A percentile compares a stretch with the other conserved stretches of the same genome.
phyloP scores from a whole-genome alignment of 129 eudicot species.

The Flaveria linearis region DNA sequence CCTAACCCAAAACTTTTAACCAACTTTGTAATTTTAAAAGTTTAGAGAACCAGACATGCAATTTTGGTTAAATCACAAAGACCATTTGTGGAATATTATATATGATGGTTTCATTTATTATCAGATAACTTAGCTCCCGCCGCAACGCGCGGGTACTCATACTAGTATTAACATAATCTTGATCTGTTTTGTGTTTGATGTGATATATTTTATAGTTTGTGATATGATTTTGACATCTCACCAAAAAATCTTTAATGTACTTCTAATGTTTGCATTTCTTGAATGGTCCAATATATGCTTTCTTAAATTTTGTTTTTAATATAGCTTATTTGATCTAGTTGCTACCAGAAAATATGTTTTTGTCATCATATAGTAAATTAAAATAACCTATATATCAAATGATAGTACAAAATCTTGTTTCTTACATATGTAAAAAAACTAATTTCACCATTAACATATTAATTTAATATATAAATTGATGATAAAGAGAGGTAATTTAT shows the following conservation, averaged over 20 bases:
- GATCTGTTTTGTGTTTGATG: slow-evolving; percentile 9
- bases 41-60: too few species aligned
- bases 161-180: background rate
- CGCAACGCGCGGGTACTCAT: too few species aligned
- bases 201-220: slow-evolving; percentile 16
- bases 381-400: background rate
- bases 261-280: slow-evolving; percentile 18
- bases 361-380: background rate
- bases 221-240: slow-evolving; percentile 34
- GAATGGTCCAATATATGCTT: slow-evolving; percentile 30
- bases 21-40: too few species aligned
- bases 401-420: background rate
- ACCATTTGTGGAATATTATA: too few species aligned
- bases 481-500: too few species aligned
- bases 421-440: too few species aligned
- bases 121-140: too few species aligned
- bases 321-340: slow-evolving; percentile 6
- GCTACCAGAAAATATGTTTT: background rate
- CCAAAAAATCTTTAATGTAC: slow-evolving; percentile 21
- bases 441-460: too few species aligned
- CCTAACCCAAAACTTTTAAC: too few species aligned
- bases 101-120: too few species aligned
- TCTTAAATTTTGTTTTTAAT: slow-evolving; percentile 9
- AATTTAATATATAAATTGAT: too few species aligned
- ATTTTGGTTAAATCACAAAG: too few species aligned